Evolutionary conservation across 495 filamentous ascomycete genomes (phyloP).

Genomic region (Penicillium silybi): DNA sequence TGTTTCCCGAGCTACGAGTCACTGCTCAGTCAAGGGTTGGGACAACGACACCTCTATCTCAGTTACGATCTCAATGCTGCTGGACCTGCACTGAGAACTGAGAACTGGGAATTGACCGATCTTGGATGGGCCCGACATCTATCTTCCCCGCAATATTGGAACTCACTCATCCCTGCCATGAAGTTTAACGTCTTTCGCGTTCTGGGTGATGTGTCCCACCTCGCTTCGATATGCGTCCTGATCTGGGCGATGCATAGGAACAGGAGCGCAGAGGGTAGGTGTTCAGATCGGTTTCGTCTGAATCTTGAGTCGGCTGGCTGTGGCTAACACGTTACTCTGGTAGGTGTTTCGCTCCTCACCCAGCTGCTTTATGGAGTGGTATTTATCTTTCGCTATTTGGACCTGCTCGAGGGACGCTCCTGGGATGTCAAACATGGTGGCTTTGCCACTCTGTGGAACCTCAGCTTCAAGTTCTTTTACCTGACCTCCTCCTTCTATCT

Average conservation of each 20-base stretch:
- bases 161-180: constrained; percentile 17
- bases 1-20: not conserved
- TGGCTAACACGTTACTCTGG: constrained; percentile 11
- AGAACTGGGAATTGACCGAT: not conserved
- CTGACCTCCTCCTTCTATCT: constrained; percentile 82
- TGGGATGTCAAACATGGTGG: constrained; percentile 19
- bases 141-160: constrained; percentile 1
- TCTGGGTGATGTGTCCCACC: constrained; percentile 77
- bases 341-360: constrained; percentile 90
- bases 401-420: constrained; percentile 56
- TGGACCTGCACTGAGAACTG: not conserved
- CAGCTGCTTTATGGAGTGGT: constrained; percentile 84
- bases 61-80: not conserved
- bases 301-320: not conserved
- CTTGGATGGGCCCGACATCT: not conserved
- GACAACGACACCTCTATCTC: not conserved
- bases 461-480: constrained; percentile 86
- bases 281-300: not conserved
- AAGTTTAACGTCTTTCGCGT: constrained; percentile 69
- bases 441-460: constrained; percentile 25
- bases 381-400: constrained; percentile 82
- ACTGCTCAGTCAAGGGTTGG: not conserved
- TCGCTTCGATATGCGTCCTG: constrained; percentile 79
- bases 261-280: constrained; percentile 76
- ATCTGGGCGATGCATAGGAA: constrained; percentile 90